These are phyloP conservation scores for Coemansia sp. DNA, from an alignment of 192 early-diverging fungal species.

Conservation along the genomic window DNA sequence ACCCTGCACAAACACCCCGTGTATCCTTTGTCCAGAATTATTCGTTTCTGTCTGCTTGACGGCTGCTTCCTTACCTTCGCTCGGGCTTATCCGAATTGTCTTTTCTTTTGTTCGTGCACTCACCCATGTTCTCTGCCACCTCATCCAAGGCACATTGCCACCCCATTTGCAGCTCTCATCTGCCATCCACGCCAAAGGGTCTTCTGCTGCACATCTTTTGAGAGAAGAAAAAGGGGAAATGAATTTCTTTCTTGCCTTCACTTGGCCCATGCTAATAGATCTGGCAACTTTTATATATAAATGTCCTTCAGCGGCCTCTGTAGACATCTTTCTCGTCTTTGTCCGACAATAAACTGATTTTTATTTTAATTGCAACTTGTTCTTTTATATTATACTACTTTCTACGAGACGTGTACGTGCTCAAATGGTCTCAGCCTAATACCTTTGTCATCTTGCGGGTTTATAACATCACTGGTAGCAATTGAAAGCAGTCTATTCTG, in stretches of 20 bases:
- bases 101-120: conserved; percentile 3
- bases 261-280: neutral
- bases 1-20: conserved; percentile 2
- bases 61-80: neutral
- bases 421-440: conserved; percentile 9
- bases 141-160: conserved; percentile 9
- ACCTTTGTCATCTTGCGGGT: neutral
- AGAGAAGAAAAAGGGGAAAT: conserved; percentile 1
- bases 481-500: conserved; percentile 10
- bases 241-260: neutral
- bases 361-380: conserved; percentile 18
- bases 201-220: neutral
- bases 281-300: neutral
- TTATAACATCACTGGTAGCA: conserved; percentile 1
- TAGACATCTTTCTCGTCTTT: conserved; percentile 24
- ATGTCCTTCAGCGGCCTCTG: conserved; percentile 16
- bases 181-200: neutral
- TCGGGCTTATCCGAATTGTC: conserved; percentile 1
- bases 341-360: conserved; percentile 18
- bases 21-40: neutral
- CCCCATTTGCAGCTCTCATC: conserved; percentile 8
- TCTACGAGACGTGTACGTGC: conserved; percentile 7
- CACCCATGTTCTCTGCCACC: conserved; percentile 1
- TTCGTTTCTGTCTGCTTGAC: neutral
- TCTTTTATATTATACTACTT: conserved; percentile 14